phyloP scores from a whole-genome alignment of 192 early-diverging fungal species.

The Coemansia javaensis region DNA sequence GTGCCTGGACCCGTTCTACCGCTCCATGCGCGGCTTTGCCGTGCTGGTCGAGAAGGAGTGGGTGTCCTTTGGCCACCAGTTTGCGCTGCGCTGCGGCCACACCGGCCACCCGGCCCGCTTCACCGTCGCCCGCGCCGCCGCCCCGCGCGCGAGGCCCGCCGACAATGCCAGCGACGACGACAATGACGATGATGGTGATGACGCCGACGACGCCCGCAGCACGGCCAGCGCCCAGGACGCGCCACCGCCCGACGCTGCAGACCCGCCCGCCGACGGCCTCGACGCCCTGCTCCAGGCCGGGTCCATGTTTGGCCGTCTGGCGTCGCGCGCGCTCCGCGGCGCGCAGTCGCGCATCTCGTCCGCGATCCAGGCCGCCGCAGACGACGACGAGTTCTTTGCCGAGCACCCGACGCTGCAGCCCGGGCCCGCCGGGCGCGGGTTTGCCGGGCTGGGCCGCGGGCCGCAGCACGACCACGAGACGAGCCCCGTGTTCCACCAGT shows the following conservation, averaged over 20 bases:
- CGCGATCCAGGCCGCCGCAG: slow-evolving; percentile 40
- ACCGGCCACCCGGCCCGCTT: slow-evolving; percentile 72
- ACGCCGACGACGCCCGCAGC: slow-evolving; percentile 1
- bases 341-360: slow-evolving; percentile 46
- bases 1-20: slow-evolving; percentile 94
- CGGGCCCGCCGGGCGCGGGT: slow-evolving; percentile 2
- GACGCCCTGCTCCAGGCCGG: slow-evolving; percentile 25
- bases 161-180: not conserved
- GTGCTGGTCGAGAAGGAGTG: slow-evolving; percentile 96
- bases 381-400: slow-evolving; percentile 30
- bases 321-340: slow-evolving; percentile 26
- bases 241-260: too few species aligned
- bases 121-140: slow-evolving; percentile 32
- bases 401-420: slow-evolving; percentile 39
- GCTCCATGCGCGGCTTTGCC: slow-evolving; percentile 86
- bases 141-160: not conserved
- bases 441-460: slow-evolving; percentile 31
- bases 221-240: not conserved
- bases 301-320: slow-evolving; percentile 45
- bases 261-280: slow-evolving; percentile 1
- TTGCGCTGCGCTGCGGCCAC: slow-evolving; percentile 87
- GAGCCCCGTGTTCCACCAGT: slow-evolving; percentile 95
- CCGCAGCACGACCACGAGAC: slow-evolving; percentile 69
- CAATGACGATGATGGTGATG: too few species aligned
- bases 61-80: slow-evolving; percentile 97